phyloP scores from a whole-genome alignment of 2,329 filamentous ascomycete genomes.

The Epichloe uncinata region DNA sequence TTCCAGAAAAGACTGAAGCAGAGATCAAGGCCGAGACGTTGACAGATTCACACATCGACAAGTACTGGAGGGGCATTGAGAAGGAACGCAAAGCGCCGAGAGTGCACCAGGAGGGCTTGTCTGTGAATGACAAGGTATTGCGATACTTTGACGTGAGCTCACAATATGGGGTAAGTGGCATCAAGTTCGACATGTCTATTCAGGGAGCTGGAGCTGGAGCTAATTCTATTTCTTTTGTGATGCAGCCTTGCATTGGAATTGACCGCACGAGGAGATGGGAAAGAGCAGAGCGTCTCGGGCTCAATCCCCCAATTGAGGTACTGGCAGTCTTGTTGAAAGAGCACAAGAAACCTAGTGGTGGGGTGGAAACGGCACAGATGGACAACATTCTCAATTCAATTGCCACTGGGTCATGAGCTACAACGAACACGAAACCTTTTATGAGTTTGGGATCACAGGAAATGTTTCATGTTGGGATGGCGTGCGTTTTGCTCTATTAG shows the following conservation, averaged over 20 bases:
- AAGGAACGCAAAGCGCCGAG: constrained; percentile 50
- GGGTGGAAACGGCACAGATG: constrained; percentile 56
- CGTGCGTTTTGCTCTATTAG: background rate
- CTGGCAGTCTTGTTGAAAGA: constrained; percentile 71
- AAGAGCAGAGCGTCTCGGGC: constrained; percentile 65
- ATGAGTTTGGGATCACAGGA: constrained; percentile 7
- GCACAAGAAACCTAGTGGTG: constrained; percentile 39
- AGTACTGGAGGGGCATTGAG: constrained; percentile 69
- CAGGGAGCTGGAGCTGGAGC: constrained; percentile 9
- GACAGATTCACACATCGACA: constrained; percentile 53
- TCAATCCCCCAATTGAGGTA: constrained; percentile 84
- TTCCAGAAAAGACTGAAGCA: constrained; percentile 31
- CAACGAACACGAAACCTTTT: background rate
- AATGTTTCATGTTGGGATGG: constrained; percentile 6
- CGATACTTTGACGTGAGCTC: constrained; percentile 85
- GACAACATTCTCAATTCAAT: constrained; percentile 50
- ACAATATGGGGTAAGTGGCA: constrained; percentile 69
- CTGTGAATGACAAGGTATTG: constrained; percentile 69
- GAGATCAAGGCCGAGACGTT: constrained; percentile 51
- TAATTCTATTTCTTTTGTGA: background rate
- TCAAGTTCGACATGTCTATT: background rate
- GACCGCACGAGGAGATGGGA: constrained; percentile 74
- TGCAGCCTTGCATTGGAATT: constrained; percentile 81
- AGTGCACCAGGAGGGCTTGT: constrained; percentile 66
- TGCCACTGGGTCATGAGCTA: constrained; percentile 23